phyloP scores from a whole-genome alignment of 2,329 filamentous ascomycete genomes.

The Byssochlamys sp. region DNA sequence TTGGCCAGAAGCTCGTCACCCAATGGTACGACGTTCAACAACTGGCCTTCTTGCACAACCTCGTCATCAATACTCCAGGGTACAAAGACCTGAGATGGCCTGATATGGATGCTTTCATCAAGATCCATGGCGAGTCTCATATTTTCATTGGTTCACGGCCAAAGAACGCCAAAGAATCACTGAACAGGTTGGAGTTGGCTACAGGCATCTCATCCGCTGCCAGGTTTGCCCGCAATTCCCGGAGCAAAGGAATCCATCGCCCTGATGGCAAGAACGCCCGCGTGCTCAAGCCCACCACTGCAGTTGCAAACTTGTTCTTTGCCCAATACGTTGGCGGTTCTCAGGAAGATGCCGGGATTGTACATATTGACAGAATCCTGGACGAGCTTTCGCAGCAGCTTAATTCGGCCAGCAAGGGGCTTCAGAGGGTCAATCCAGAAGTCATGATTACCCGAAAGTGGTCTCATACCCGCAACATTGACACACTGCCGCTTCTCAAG shows the following conservation, averaged over 20 bases:
- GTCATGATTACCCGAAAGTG: slow-evolving; percentile 9
- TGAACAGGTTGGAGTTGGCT: slow-evolving; percentile 19
- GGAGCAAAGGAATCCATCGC: slow-evolving; percentile 9
- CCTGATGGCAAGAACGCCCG: slow-evolving; percentile 14
- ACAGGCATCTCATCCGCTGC: slow-evolving; percentile 16
- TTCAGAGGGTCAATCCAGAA: slow-evolving; percentile 2
- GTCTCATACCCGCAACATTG: slow-evolving; percentile 13
- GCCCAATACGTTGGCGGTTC: slow-evolving; percentile 9
- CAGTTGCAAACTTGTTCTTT: slow-evolving; percentile 15
- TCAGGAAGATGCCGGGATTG: slow-evolving; percentile 7
- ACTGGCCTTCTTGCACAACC: slow-evolving; percentile 22
- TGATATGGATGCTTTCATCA: slow-evolving; percentile 22
- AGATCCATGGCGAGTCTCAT: slow-evolving; percentile 21
- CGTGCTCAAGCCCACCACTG: slow-evolving; percentile 16
- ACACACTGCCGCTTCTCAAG: slow-evolving; percentile 15
- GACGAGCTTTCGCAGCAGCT: slow-evolving; percentile 11
- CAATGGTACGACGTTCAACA: slow-evolving; percentile 21
- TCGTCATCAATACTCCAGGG: slow-evolving; percentile 9
- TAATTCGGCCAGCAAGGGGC: slow-evolving; percentile 7
- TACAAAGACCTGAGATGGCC: slow-evolving; percentile 16
- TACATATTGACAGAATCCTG: slow-evolving; percentile 5
- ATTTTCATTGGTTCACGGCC: slow-evolving; percentile 21
- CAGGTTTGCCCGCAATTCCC: slow-evolving; percentile 19
- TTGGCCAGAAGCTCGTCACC: slow-evolving; percentile 16
- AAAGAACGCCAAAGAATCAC: slow-evolving; percentile 16